phyloP scores from a whole-genome alignment of 2,329 filamentous ascomycete species.

The Gyromitra esculenta region DNA sequence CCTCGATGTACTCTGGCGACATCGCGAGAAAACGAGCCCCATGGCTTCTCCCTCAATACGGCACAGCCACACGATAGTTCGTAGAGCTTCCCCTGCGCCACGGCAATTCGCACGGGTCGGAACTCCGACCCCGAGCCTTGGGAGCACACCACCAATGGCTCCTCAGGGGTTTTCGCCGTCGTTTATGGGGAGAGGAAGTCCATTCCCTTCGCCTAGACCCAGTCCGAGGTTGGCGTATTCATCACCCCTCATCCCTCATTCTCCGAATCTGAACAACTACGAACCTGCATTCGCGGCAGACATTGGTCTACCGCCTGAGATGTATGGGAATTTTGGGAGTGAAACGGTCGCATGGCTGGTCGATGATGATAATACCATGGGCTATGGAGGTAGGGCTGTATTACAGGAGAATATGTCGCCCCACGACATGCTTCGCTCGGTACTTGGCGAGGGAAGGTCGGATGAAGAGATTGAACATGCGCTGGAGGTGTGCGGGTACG shows the following conservation, averaged over 20 bases:
- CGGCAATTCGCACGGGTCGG: conserved; percentile 81
- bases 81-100: conserved; percentile 88
- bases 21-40: conserved; percentile 73
- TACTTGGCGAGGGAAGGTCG: conserved; percentile 85
- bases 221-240: conserved; percentile 91
- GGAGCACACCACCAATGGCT: conserved; percentile 69
- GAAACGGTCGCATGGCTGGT: conserved; percentile 98
- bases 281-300: conserved; percentile 68
- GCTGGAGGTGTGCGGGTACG: conserved; percentile 87
- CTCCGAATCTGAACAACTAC: conserved; percentile 92
- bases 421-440: conserved; percentile 96
- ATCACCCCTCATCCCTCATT: conserved; percentile 90
- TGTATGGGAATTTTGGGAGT: conserved; percentile 88
- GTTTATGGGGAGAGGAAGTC: conserved; percentile 72
- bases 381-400: conserved; percentile 67
- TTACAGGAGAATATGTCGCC: conserved; percentile 92
- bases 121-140: conserved; percentile 68
- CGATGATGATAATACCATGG: conserved; percentile 81
- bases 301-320: conserved; percentile 79
- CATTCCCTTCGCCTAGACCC: conserved; percentile 91
- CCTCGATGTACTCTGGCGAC: conserved; percentile 88
- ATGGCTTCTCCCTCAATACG: conserved; percentile 80
- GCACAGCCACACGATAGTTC: conserved; percentile 82
- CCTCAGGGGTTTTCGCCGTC: conserved; percentile 77
- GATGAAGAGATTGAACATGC: conserved; percentile 96